phyloP scores from a whole-genome alignment of 2,329 filamentous ascomycete species.

The Elsinoe necatrix region DNA sequence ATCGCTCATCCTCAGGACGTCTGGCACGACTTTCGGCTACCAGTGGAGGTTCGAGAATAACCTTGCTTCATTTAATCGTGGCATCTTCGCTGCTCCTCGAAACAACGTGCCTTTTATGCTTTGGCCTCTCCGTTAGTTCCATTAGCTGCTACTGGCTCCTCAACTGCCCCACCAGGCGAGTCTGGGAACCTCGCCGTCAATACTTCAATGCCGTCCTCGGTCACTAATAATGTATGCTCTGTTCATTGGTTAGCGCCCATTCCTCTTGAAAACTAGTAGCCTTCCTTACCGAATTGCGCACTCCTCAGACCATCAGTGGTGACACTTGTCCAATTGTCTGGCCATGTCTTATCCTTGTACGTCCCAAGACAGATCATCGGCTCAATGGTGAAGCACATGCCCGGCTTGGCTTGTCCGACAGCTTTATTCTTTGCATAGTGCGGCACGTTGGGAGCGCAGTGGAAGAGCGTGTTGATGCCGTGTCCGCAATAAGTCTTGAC shows the following conservation, averaged over 20 bases:
- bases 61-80: neutral
- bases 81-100: neutral
- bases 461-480: slow-evolving; percentile 88
- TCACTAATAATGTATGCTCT: slow-evolving; percentile 79
- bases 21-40: too few relatives aligned
- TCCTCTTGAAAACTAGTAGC: neutral
- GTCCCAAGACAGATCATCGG: slow-evolving; percentile 95
- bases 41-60: too few relatives aligned
- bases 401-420: slow-evolving; percentile 83
- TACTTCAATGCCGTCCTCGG: slow-evolving; percentile 72
- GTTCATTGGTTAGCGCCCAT: neutral
- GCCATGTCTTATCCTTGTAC: slow-evolving; percentile 91
- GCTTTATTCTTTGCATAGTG: slow-evolving; percentile 99
- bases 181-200: slow-evolving; percentile 64
- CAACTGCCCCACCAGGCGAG: slow-evolving; percentile 66
- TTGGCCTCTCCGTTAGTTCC: neutral
- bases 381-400: slow-evolving; percentile 98
- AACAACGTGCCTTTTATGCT: neutral
- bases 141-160: slow-evolving; percentile 22
- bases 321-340: slow-evolving; percentile 96
- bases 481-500: slow-evolving; percentile 96
- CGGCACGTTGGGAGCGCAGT: slow-evolving; percentile 85
- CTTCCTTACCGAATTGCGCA: slow-evolving; percentile 73
- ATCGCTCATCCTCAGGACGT: too few relatives aligned
- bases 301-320: slow-evolving; percentile 83